Conservation (phyloP, 352 stramenopile species). For the Albugo laibachii region DNA sequence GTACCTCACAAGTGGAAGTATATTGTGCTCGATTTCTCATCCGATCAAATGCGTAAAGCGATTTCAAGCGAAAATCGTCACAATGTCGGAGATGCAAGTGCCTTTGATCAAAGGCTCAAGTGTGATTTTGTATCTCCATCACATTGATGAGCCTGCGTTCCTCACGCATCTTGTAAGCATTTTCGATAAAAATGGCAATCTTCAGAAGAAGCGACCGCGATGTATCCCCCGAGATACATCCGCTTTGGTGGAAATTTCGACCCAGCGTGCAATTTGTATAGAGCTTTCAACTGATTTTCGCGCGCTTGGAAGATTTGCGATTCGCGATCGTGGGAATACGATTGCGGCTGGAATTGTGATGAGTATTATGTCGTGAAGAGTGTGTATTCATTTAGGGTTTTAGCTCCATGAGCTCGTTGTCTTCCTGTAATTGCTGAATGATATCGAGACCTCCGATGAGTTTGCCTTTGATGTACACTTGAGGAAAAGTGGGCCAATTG, state of each 20-base stretch:
- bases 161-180: constrained; percentile 63
- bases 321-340: constrained; percentile 64
- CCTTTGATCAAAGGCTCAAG: constrained; percentile 68
- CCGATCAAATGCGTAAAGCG: constrained; percentile 45
- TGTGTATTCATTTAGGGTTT: constrained; percentile 27
- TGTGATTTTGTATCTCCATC: constrained; percentile 73
- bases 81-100: constrained; percentile 67
- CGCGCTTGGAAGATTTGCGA: constrained; percentile 63
- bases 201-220: constrained; percentile 64
- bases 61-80: constrained; percentile 83
- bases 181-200: constrained; percentile 41
- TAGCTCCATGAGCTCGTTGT: constrained; percentile 57
- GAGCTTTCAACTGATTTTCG: constrained; percentile 63
- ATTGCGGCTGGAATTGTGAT: constrained; percentile 72
- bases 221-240: constrained; percentile 74
- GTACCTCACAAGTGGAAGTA: constrained; percentile 36
- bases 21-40: constrained; percentile 63
- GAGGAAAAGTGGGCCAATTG: constrained; percentile 97
- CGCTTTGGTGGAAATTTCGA: constrained; percentile 70
- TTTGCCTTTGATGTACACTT: constrained; percentile 95
- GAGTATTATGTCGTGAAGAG: constrained; percentile 41
- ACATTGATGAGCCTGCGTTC: constrained; percentile 69
- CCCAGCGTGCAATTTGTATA: constrained; percentile 48
- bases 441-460: constrained; percentile 96
- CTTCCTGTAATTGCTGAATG: constrained; percentile 88